Conservation (phyloP, 495 filamentous ascomycete genomes). For the Parmelia sp. region DNA sequence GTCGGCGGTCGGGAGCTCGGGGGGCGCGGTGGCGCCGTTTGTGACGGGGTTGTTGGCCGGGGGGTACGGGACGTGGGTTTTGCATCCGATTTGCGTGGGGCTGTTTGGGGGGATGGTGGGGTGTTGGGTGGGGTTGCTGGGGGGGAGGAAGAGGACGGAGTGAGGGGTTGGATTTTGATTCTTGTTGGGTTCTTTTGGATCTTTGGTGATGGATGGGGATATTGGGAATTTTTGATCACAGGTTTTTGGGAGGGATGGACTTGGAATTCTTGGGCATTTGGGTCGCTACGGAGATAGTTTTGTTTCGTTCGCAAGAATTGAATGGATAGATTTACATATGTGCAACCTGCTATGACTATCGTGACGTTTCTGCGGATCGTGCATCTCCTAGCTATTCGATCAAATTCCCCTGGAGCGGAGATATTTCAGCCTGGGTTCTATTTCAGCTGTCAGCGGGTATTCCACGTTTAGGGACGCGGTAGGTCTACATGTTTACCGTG, state of each 20-base stretch:
- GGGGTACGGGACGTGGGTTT: slow-evolving; percentile 60
- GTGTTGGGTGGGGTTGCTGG: slow-evolving; percentile 57
- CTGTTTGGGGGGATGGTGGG: slow-evolving; percentile 64
- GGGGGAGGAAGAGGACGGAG: slow-evolving; percentile 48
- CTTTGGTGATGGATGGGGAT: no score
- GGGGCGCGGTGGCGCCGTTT: slow-evolving; percentile 66
- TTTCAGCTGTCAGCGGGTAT: background rate
- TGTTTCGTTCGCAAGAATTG: background rate
- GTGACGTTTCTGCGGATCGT: background rate
- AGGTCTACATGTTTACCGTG: background rate
- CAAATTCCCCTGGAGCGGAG: background rate
- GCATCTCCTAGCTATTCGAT: background rate
- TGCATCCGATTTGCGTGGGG: slow-evolving; percentile 64
- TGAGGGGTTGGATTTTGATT: slow-evolving; percentile 20
- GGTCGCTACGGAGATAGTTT: no score
- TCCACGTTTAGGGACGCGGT: background rate
- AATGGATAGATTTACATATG: no score
- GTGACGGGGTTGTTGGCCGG: slow-evolving; percentile 66
- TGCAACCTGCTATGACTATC: no score
- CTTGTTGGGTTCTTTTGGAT: no score
- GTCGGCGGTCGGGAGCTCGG: slow-evolving; percentile 68
- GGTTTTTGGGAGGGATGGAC: background rate
- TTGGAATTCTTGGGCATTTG: background rate
- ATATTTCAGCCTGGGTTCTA: background rate
- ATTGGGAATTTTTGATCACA: background rate